These are phyloP conservation scores for Aspergillus leporis DNA, from an alignment of 495 filamentous ascomycete genomes.

Conservation along the genomic window DNA sequence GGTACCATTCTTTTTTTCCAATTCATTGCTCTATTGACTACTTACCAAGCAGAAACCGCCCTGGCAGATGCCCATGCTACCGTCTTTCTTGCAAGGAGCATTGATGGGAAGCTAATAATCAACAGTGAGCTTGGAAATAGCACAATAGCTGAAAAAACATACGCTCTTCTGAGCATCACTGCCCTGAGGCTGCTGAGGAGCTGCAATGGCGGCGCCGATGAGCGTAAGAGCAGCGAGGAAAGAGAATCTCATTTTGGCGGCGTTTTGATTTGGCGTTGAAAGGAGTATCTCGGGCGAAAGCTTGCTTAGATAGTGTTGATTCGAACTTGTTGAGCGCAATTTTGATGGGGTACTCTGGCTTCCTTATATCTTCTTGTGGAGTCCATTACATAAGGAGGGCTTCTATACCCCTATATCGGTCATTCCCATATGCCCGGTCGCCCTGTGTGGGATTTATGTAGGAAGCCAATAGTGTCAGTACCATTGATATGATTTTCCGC, in stretches of 20 bases:
- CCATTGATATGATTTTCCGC: background rate
- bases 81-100: conserved; percentile 9
- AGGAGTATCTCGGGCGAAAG: background rate
- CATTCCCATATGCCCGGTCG: background rate
- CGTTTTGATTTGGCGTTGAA: background rate
- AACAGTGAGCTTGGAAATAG: background rate
- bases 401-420: background rate
- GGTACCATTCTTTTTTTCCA: background rate
- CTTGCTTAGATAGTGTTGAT: background rate
- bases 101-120: conserved; percentile 4
- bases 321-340: background rate
- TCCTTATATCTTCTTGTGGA: background rate
- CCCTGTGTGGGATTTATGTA: background rate
- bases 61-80: conserved; percentile 8
- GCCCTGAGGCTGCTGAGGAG: background rate
- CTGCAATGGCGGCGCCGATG: background rate
- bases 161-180: background rate
- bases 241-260: conserved; percentile 14
- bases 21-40: background rate
- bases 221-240: conserved; percentile 12
- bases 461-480: background rate
- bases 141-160: background rate
- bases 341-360: background rate
- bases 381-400: background rate
- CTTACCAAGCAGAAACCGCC: conserved; percentile 13